Base-by-base conservation (phyloP, 352 stramenopile genomes). In the Aphanomyces astaci region DNA sequence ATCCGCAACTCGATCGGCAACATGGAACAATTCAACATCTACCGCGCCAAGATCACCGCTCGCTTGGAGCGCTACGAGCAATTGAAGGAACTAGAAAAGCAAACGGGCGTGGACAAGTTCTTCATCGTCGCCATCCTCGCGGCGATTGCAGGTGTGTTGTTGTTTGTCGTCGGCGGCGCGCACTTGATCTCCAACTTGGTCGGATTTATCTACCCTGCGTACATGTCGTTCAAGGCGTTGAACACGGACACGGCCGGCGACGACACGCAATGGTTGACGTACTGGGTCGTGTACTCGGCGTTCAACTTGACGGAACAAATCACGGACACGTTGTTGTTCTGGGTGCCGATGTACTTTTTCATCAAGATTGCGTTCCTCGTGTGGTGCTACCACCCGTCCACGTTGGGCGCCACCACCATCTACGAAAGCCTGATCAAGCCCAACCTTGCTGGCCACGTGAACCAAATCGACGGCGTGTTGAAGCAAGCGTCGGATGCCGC, bases 201-300 rank as follows among this genome's bases (percentile, higher is more conserved):
- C 66, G 86, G 86, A 56, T 92, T 96, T 66, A 80, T 94, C 70
- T 96, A 94, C 77, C 87, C 87, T 40, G 86, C 85, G 52, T 96
- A 95, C 76, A 79, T 82, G 78, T 93, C 83, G 40, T 95, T 96
- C 77, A 94, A 94, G 80, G 87, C 87, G 48, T 84, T 95, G 17
- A 90, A 83, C 75, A 90, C 83, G 60, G 73, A 80, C 19, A 73
- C 66, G 64, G 81, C 82, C 45, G 73, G 78, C 9, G 87, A 95
- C 45, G 86, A 95, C 78, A 95, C 85, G 39, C 84, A 93, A 78
- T 96, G 87, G 87, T 78, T 96, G 48, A 93, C 86, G 17, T 96
- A 96, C 77, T 96, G 87, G 87, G 89, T 98, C 68, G 88, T 99
- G 31, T 99, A 98, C 79, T 82, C 93, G 30, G 96, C 98, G 74